Evolutionary conservation across 139 green algal species (phyloP).

Genomic region (Coelastrella sp.): DNA sequence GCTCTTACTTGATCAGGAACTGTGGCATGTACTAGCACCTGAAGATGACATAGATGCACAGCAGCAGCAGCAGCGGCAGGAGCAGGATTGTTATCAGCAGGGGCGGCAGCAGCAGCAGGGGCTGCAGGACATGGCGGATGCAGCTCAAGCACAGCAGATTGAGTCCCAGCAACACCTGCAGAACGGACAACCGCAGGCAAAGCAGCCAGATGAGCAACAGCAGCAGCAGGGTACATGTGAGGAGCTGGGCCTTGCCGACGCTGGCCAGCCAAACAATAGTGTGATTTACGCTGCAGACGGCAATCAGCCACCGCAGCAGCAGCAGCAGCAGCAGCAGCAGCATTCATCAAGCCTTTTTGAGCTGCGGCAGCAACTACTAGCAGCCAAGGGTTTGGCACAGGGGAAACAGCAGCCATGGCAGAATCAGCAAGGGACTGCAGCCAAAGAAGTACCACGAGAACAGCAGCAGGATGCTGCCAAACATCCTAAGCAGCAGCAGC

Average conservation of each 20-base stretch:
- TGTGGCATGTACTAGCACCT: background rate
- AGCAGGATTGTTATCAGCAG: background rate
- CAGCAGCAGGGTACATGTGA: background rate
- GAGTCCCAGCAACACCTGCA: background rate
- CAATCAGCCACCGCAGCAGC: background rate
- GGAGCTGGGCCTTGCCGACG: background rate
- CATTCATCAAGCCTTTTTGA: background rate
- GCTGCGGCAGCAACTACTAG: conserved; percentile 2
- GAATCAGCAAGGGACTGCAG: too few species aligned
- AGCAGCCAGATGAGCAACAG: background rate
- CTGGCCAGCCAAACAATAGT: too few species aligned
- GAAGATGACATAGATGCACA: too few species aligned
- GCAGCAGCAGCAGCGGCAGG: conserved; percentile 6
- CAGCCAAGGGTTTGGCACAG: background rate
- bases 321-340: background rate
- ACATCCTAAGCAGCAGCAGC: background rate
- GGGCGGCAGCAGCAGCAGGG: background rate
- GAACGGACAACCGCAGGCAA: background rate
- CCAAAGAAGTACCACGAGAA: too few species aligned
- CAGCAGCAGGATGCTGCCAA: too few species aligned
- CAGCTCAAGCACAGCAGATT: background rate
- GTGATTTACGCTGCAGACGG: background rate
- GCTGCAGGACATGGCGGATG: background rate
- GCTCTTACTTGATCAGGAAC: background rate
- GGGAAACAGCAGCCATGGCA: background rate